Conservation (phyloP, 75 land plant genomes). For the Cryptomeria japonica region DNA sequence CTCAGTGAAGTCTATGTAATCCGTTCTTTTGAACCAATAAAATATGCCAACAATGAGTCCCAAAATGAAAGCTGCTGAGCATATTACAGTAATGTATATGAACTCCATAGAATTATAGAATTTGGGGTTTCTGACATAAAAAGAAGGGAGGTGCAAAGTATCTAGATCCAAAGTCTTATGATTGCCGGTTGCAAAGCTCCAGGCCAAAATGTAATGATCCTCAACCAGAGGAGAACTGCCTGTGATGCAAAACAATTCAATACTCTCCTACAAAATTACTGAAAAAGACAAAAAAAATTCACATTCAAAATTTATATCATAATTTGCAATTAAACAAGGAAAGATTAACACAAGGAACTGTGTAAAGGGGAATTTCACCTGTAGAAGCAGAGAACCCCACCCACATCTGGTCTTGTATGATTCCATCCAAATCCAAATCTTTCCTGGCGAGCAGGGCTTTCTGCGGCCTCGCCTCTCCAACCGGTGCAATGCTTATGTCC, state of each 20-base stretch:
- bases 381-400: constrained; percentile 56
- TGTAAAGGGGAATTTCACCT: no score
- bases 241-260: no score
- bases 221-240: constrained; percentile 1
- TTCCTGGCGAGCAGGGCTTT: no score
- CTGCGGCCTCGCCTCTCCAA: no score
- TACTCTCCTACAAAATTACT: background rate
- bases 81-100: background rate
- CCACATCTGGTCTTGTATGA: constrained; percentile 33
- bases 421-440: constrained; percentile 29
- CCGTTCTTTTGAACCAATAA: background rate
- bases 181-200: constrained; percentile 38
- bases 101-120: background rate
- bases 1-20: background rate
- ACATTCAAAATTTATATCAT: no score
- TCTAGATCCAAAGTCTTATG: constrained; percentile 23
- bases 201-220: constrained; percentile 54
- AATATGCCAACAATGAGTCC: background rate
- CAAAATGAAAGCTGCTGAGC: background rate
- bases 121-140: background rate
- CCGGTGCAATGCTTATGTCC: no score
- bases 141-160: constrained; percentile 37
- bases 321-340: no score
- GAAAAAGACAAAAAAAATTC: no score
- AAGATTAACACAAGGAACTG: no score